Evolutionary conservation across 2,329 filamentous ascomycete genomes (phyloP), one percentile per base, ranked within the genome.

Genomic region (Beauveria rudraprayagi): DNA sequence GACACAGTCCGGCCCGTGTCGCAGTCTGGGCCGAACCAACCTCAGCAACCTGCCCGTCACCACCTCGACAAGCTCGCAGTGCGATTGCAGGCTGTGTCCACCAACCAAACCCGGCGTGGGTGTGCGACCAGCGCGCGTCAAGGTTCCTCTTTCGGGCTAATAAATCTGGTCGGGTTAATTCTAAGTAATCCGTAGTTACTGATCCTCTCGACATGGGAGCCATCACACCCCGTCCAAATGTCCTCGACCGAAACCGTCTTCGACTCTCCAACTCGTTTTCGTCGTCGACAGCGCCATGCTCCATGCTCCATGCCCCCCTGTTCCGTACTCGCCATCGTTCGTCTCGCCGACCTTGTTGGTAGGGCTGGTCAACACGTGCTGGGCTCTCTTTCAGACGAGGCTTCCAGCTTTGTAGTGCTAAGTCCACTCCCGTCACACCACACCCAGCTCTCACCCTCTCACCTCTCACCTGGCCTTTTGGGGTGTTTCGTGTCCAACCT

Each of bases 311-410:
- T 48, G 9, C 43, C 16, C 19, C 46, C 22, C 6, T 22, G 24
- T 44, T 46, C 34, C 46, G 30, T 57, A 30, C 44, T 28, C 55
- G 19, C 55, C 28, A 14, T 22, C 7, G 8, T n/a, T 50, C 19
- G 30, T 28, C 55, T 50, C 19, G 28, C 41, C 26, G 46, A 57
- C 55, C 55, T 57, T 22, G 55, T 41, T 50, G 51, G 56, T 55
- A 61, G 37, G 51, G 58, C 51, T 61, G 50, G 51, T 61, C 58
- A 54, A 61, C 58, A 61, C 58, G 58, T 61, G 58, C 51, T 44
- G 51, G 50, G 24, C 58, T 61, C 51, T 51, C 30, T 26, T 48
- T 55, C 58, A 61, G 58, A 55, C 58, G 58, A 61, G 58, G 58
- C 58, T 61, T 61, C 58, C 58, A 54, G 50, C 58, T 55, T 55